phyloP scores from a whole-genome alignment of 139 green algal species.

The Desmodesmus armatus region DNA sequence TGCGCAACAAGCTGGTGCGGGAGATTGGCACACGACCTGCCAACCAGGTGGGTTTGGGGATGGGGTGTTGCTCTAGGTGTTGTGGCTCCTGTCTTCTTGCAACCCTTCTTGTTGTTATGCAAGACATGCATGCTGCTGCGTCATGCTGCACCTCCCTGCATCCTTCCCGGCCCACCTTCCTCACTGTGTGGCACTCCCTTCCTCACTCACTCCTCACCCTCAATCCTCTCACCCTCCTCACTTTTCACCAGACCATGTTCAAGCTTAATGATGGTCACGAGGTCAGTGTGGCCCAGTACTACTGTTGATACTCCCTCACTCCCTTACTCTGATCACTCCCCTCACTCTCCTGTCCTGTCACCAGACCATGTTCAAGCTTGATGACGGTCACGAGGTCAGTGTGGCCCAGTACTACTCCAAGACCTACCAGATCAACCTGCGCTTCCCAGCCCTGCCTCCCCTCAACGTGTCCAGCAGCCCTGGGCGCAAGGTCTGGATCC shows the following conservation, averaged over 20 bases:
- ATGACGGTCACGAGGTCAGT: constrained; percentile 55
- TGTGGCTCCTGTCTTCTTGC: no score
- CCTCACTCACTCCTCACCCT: no score
- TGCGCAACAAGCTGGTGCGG: constrained; percentile 19
- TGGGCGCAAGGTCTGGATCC: constrained; percentile 57
- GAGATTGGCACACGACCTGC: constrained; percentile 1
- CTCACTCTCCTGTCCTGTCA: not conserved
- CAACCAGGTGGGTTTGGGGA: no score
- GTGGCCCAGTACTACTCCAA: constrained; percentile 62
- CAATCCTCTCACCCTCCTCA: not conserved
- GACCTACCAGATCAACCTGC: constrained; percentile 46
- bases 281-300: constrained; percentile 66
- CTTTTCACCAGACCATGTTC: constrained; percentile 36
- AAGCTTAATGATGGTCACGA: constrained; percentile 46
- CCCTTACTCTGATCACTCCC: no score
- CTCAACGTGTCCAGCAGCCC: constrained; percentile 55
- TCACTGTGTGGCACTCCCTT: no score
- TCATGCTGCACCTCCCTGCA: no score
- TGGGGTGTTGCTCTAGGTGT: no score
- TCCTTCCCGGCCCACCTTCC: no score
- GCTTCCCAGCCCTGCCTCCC: constrained; percentile 58
- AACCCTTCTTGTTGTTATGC: no score
- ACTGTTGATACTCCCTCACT: not conserved
- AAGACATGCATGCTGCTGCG: no score
- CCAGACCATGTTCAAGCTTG: constrained; percentile 37